These are phyloP conservation scores for Candida glucosophila DNA, from an alignment of 1,139 yeast genomes.

Conservation along the genomic window DNA sequence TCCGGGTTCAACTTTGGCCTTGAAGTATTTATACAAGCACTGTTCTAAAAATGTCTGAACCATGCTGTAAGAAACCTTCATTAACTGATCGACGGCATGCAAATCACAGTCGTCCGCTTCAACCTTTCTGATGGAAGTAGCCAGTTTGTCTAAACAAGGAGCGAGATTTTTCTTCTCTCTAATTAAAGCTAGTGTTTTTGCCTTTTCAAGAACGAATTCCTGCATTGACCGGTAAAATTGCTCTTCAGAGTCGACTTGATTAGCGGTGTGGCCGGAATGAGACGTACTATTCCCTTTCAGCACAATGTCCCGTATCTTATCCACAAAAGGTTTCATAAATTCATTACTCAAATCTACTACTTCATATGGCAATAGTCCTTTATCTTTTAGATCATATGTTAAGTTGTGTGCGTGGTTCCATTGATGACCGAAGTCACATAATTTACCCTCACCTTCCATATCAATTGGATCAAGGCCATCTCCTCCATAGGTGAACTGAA, in stretches of 20 bases:
- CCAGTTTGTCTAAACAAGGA: constrained; percentile 23
- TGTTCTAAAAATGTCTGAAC: constrained; percentile 64
- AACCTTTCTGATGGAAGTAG: constrained; percentile 1
- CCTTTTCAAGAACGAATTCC: constrained; percentile 51
- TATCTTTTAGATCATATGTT: constrained; percentile 50
- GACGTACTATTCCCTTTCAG: no score
- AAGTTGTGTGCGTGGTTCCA: constrained; percentile 89
- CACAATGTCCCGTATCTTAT: constrained; percentile 61
- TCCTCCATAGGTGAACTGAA: constrained; percentile 97
- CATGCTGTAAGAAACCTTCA: constrained; percentile 56
- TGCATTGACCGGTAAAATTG: constrained; percentile 70
- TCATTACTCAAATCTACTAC: constrained; percentile 47
- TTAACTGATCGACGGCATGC: constrained; percentile 60
- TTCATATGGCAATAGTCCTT: constrained; percentile 64
- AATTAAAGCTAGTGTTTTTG: constrained; percentile 44
- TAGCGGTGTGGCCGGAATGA: constrained; percentile 38
- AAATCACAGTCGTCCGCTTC: constrained; percentile 29
- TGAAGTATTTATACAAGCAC: constrained; percentile 74
- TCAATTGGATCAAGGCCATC: constrained; percentile 97
- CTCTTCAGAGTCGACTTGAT: constrained; percentile 80
- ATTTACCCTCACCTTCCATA: constrained; percentile 98
- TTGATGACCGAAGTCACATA: constrained; percentile 86
- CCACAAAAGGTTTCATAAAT: constrained; percentile 59
- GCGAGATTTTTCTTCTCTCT: constrained; percentile 46
- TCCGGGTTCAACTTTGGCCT: constrained; percentile 97